Evolutionary conservation across 2,329 filamentous ascomycete species (phyloP).

Genomic region (Plenodomus lindquistii): DNA sequence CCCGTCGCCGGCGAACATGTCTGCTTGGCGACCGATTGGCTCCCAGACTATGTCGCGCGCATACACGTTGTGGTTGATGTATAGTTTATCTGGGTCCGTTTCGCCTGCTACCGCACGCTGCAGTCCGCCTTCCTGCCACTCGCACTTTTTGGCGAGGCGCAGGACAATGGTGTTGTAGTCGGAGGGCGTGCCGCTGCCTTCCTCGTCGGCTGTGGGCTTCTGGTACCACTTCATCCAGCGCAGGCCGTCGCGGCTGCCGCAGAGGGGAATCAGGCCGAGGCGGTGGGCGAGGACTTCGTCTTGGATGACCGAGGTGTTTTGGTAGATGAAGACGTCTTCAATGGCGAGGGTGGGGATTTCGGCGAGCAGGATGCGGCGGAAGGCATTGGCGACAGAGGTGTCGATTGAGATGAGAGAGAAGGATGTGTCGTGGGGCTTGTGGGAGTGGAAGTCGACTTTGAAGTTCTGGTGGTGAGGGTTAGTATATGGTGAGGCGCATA

Average conservation of each 20-base stretch:
- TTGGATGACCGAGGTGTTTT: slow-evolving; percentile 97
- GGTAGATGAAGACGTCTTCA: slow-evolving; percentile 88
- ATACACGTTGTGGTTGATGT: slow-evolving; percentile 74
- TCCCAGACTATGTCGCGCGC: slow-evolving; percentile 67
- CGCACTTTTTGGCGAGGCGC: slow-evolving; percentile 77
- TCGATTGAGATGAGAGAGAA: slow-evolving; percentile 94
- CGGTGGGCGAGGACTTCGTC: slow-evolving; percentile 94
- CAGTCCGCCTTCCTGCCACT: slow-evolving; percentile 67
- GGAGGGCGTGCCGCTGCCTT: slow-evolving; percentile 50
- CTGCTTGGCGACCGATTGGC: slow-evolving; percentile 65
- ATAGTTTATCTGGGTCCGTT: slow-evolving; percentile 81
- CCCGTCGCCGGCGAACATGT: slow-evolving; percentile 56
- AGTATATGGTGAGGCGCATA: not conserved
- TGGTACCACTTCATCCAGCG: slow-evolving; percentile 82
- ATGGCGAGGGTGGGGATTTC: slow-evolving; percentile 95
- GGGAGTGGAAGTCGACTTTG: slow-evolving; percentile 80
- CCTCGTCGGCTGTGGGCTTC: slow-evolving; percentile 63
- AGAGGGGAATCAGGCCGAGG: slow-evolving; percentile 87
- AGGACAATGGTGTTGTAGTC: slow-evolving; percentile 90
- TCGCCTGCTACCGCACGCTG: slow-evolving; percentile 67
- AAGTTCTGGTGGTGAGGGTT: slow-evolving; percentile 56
- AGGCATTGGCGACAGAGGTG: slow-evolving; percentile 92
- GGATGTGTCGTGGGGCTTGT: slow-evolving; percentile 73
- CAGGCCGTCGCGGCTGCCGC: slow-evolving; percentile 75
- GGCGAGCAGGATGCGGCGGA: slow-evolving; percentile 91